Conservation (phyloP, 345 rosid species). For the Corchorus olitorius region DNA sequence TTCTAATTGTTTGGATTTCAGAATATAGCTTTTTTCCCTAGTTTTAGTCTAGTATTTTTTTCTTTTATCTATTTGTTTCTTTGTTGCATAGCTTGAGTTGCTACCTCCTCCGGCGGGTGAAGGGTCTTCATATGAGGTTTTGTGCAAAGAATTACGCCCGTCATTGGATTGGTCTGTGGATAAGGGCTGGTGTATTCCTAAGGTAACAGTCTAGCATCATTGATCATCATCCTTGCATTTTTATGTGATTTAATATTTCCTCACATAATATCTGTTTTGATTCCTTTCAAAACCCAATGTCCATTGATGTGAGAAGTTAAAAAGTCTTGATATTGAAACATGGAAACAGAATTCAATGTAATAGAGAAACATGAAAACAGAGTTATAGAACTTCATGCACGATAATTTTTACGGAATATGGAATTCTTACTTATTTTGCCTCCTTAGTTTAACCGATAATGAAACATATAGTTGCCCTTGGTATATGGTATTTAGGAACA, state of each 20-base stretch:
- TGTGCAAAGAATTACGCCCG: conserved; percentile 53
- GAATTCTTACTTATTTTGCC: background rate
- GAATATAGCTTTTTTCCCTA: background rate
- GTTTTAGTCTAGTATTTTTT: background rate
- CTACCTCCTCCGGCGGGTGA: conserved; percentile 59
- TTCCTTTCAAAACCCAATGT: background rate
- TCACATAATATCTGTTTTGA: background rate
- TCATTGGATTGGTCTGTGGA: conserved; percentile 59
- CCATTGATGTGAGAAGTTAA: background rate
- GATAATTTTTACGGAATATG: background rate
- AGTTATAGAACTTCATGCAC: no score
- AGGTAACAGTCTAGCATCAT: conserved; percentile 9
- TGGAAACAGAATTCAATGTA: background rate
- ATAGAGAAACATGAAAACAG: background rate
- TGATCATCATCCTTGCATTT: background rate
- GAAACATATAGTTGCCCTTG: background rate
- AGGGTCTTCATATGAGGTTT: conserved; percentile 48
- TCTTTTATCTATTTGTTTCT: background rate
- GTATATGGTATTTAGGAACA: background rate
- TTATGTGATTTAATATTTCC: background rate
- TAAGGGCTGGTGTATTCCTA: conserved; percentile 54
- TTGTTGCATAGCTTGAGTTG: conserved; percentile 45
- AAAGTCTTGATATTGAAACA: background rate
- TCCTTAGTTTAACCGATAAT: background rate
- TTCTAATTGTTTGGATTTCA: background rate